These are phyloP conservation scores for Cicer judaicum DNA, from an alignment of 306 rosid species.

Conservation along the genomic window DNA sequence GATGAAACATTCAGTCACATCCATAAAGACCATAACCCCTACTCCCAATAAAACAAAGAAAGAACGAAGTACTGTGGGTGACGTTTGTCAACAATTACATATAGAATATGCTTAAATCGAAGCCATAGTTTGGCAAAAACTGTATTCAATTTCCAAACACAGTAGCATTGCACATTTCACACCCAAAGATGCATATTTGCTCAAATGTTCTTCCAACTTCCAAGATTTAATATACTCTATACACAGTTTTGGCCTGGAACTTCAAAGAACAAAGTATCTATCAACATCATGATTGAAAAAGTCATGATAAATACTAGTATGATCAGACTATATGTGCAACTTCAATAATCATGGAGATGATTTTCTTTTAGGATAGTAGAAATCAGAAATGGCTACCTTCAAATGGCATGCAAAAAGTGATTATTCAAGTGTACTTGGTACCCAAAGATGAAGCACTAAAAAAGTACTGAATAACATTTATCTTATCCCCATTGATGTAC, in stretches of 20 bases:
- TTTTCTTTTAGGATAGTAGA: conserved; percentile 18
- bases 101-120: neutral
- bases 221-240: neutral
- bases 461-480: neutral
- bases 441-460: neutral
- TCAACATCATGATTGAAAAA: conserved; percentile 16
- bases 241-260: neutral
- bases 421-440: neutral
- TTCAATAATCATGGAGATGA: neutral
- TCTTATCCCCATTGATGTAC: neutral
- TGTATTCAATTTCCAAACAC: neutral
- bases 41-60: neutral
- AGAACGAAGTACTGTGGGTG: neutral
- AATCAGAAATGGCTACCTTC: conserved; percentile 2
- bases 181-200: conserved; percentile 3
- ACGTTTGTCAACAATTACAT: conserved; percentile 15
- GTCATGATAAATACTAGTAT: neutral
- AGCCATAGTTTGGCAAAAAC: neutral
- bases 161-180: neutral
- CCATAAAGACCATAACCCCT: neutral
- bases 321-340: neutral
- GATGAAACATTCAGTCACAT: neutral
- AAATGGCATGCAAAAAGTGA: neutral
- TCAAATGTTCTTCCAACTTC: conserved; percentile 31
- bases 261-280: conserved; percentile 3